Conservation (phyloP, 2,329 filamentous ascomycete species). For the Graphilbum ipis-grandicollis region DNA sequence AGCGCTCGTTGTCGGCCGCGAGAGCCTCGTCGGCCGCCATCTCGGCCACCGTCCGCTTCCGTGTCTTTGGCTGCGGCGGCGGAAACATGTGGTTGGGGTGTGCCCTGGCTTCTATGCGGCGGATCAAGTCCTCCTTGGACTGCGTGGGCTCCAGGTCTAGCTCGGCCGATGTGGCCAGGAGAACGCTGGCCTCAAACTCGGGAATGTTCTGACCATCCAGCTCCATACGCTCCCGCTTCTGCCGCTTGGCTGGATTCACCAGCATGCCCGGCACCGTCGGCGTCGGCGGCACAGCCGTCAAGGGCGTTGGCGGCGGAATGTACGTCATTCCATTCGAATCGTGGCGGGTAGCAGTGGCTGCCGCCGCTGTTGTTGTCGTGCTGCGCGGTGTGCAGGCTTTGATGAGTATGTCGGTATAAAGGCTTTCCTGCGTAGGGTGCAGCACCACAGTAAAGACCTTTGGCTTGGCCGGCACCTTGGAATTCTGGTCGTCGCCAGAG, state of each 20-base stretch:
- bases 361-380: not conserved
- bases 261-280: conserved; percentile 29
- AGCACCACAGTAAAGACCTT: conserved; percentile 65
- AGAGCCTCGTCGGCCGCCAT: conserved; percentile 88
- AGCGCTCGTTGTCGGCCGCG: conserved; percentile 75
- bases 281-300: conserved; percentile 41
- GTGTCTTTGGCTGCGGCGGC: conserved; percentile 68
- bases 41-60: conserved; percentile 88
- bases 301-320: conserved; percentile 51
- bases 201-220: conserved; percentile 58
- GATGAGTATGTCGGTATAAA: conserved; percentile 56
- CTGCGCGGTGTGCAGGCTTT: conserved; percentile 53
- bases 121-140: conserved; percentile 49
- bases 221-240: conserved; percentile 56
- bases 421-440: conserved; percentile 61
- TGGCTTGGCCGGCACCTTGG: conserved; percentile 34
- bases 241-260: conserved; percentile 38
- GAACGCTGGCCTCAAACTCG: conserved; percentile 58
- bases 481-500: conserved; percentile 28
- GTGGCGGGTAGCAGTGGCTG: no score
- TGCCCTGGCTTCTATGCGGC: conserved; percentile 51
- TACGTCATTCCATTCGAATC: conserved; percentile 8
- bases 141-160: conserved; percentile 64
- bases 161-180: conserved; percentile 55
- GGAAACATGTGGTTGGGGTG: conserved; percentile 63